Conservation (phyloP, 345 rosid genomes). For the Brassica carinata region DNA sequence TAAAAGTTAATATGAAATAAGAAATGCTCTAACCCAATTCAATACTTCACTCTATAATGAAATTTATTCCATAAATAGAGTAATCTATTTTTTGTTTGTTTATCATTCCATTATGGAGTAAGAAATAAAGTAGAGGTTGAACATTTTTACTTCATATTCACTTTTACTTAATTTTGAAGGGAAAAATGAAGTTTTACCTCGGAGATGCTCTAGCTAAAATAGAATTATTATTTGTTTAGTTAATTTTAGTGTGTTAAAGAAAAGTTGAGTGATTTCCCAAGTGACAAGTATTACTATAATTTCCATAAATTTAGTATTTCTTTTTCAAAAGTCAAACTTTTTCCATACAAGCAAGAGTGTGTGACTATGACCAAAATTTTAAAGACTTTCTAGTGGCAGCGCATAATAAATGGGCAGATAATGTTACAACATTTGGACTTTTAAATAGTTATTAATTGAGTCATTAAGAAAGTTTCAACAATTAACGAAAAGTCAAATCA, state of each 20-base stretch:
- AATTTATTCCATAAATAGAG: too few relatives aligned
- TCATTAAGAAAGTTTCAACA: background rate
- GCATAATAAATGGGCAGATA: background rate
- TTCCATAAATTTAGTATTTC: background rate
- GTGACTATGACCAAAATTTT: constrained; percentile 23
- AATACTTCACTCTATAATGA: too few relatives aligned
- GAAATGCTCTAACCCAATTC: too few relatives aligned
- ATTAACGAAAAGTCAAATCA: constrained; percentile 11
- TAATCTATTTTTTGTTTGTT: too few relatives aligned
- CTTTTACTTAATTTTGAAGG: too few relatives aligned
- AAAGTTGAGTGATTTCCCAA: background rate
- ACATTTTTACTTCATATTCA: too few relatives aligned
- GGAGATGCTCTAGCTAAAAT: background rate
- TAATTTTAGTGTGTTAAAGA: background rate
- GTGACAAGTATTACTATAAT: background rate
- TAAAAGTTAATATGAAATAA: too few relatives aligned
- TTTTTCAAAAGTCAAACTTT: constrained; percentile 1
- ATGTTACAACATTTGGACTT: background rate
- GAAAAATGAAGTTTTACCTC: too few relatives aligned
- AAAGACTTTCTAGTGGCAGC: constrained; percentile 3
- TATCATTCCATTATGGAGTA: too few relatives aligned
- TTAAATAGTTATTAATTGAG: background rate
- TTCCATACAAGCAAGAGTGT: constrained; percentile 17
- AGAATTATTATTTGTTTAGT: background rate
- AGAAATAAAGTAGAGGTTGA: too few relatives aligned